Base-by-base conservation (phyloP, 2,329 filamentous ascomycete genomes). In the Fusarium sp. region DNA sequence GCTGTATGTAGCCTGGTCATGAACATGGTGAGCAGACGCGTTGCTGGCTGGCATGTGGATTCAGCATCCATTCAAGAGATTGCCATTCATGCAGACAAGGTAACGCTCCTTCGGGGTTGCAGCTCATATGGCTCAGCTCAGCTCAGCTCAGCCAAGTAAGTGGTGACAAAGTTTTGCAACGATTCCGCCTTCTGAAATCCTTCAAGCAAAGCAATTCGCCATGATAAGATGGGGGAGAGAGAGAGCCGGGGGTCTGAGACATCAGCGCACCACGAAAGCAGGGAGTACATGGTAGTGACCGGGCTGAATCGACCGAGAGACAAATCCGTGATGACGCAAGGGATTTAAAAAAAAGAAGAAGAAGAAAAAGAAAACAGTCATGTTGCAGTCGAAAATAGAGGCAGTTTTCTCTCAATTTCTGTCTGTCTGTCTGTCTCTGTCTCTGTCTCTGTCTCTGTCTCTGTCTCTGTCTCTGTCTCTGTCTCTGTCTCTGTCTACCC, bases 161-260 rank as follows among this genome's bases (percentile, higher is more conserved):
- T n/a, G n/a, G n/a, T n/a, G n/a, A n/a, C n/a, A n/a, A n/a, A n/a
- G n/a, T 21, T 38, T 19, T 37, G 6, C n/a, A 25, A 25, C 23
- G 6, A 14, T 33, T 33, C 13, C 27, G 27, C 27, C 11, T 4
- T 29, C 9, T 3, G 25, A 10, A 29, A 29, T 29, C 2, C 27
- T 29, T 4, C 4, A 13, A 29, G 27, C 27, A 13, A 29, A 37
- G 15, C 35, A 10, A 19, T 37, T 19, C 17, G 6, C 10, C 17
- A 37, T 37, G 19, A 21, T 13, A 21, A 19, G 33, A 36, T 19
- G n/a, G 27, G 32, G 21, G n/a, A n/a, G n/a, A n/a, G n/a, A n/a
- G n/a, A n/a, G n/a, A 35, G 6, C 21, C 50, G 53, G 56, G 56
- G 55, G 54, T 44, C 48, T 50, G 57, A 62, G 45, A 64, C 61